phyloP scores from a whole-genome alignment of 106 monocot species.

The Amphibolis antarctica region DNA sequence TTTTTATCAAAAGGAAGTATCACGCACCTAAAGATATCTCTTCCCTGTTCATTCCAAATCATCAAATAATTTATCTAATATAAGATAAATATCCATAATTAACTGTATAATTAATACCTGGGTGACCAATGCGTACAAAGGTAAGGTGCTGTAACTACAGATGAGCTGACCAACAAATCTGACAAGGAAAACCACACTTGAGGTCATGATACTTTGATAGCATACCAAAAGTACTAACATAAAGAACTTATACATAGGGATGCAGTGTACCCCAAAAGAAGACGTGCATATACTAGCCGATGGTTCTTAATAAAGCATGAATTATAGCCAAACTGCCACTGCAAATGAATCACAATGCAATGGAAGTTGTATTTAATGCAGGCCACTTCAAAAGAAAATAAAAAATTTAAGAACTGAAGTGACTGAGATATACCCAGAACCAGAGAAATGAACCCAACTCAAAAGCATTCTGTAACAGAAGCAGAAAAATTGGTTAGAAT shows the following conservation, averaged over 20 bases:
- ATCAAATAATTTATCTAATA: neutral
- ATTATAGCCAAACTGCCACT: conserved; percentile 96
- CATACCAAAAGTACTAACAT: neutral
- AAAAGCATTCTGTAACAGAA: conserved; percentile 79
- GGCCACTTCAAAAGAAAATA: too few relatives aligned
- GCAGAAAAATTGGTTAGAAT: neutral
- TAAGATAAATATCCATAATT: neutral
- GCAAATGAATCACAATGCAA: conserved; percentile 4
- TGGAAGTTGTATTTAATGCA: too few relatives aligned
- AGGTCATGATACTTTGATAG: neutral
- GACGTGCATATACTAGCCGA: conserved; percentile 62
- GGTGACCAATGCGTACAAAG: conserved; percentile 86
- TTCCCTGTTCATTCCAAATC: neutral
- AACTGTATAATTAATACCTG: conserved; percentile 44
- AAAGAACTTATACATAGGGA: neutral
- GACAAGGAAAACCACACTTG: neutral
- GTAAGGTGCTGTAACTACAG: conserved; percentile 94
- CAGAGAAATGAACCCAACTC: conserved; percentile 98
- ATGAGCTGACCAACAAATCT: conserved; percentile 93
- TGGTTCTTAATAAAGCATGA: conserved; percentile 85
- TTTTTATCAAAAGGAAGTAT: too few relatives aligned
- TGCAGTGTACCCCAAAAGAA: conserved; percentile 60
- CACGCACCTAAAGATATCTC: too few relatives aligned
- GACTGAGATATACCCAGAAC: conserved; percentile 68
- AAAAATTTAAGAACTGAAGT: neutral